Percentiles rank a stretch among this genome's conserved stretches.
phyloP scores from a whole-genome alignment of 169 alveolate species.

The Cryptosporidium meleagridis region DNA sequence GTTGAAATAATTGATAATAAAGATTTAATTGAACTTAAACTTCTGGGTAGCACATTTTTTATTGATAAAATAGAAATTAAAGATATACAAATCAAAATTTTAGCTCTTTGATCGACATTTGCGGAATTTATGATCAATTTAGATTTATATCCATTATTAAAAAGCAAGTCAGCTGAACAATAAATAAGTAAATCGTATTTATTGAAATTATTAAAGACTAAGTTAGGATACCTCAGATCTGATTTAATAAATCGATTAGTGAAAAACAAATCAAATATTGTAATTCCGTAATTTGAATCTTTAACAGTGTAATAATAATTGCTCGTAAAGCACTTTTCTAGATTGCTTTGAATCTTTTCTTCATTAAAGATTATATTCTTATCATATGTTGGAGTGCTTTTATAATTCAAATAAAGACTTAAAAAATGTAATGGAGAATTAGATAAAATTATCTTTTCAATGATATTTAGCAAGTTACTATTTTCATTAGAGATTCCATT shows the following conservation, averaged over 20 bases:
- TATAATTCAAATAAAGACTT: not conserved
- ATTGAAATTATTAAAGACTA: not conserved
- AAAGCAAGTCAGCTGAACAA: conserved; percentile 12
- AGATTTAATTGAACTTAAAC: not conserved
- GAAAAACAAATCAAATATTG: not conserved
- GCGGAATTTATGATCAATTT: conserved; percentile 12
- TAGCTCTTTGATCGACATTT: conserved; percentile 2
- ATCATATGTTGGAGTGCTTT: not conserved
- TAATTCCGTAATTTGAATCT: not conserved
- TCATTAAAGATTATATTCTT: not conserved
- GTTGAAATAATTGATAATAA: not conserved
- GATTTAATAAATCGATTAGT: not conserved
- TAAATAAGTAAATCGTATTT: conserved; percentile 31
- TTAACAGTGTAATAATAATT: not conserved
- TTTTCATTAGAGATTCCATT: not conserved
- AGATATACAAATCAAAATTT: not conserved
- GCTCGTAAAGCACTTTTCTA: not conserved
- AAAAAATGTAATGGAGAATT: conserved; percentile 2
- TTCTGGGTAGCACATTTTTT: not conserved
- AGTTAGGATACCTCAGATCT: not conserved
- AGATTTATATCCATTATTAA: conserved; percentile 4
- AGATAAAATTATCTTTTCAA: not conserved
- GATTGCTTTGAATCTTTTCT: not conserved
- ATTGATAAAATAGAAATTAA: not conserved
- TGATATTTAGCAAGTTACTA: not conserved